These are phyloP conservation scores for Carex kokanica DNA, from an alignment of 176 grass and related monocot genomes.

Conservation along the genomic window DNA sequence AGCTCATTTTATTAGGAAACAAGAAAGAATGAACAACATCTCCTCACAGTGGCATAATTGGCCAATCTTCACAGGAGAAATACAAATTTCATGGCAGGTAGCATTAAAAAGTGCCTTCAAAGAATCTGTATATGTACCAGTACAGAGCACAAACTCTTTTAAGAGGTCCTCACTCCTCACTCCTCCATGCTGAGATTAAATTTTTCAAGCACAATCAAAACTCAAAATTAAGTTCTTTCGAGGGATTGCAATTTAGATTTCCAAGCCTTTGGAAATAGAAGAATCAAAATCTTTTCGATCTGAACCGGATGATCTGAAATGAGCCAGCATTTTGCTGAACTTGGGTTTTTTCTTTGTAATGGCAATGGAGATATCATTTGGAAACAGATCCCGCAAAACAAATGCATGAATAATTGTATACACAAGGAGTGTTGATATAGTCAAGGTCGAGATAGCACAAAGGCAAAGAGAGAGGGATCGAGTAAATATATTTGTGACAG, in stretches of 20 bases:
- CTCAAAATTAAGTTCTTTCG: neutral
- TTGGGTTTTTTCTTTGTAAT: slow-evolving; percentile 64
- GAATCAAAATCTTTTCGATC: slow-evolving; percentile 57
- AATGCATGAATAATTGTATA: slow-evolving; percentile 81
- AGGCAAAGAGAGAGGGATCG: slow-evolving; percentile 54
- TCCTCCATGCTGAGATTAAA: neutral
- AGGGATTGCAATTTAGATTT: neutral
- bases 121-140: neutral
- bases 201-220: neutral
- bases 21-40: slow-evolving; percentile 1
- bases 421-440: slow-evolving; percentile 61
- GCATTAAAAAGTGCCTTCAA: neutral
- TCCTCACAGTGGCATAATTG: slow-evolving; percentile 15
- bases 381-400: slow-evolving; percentile 79
- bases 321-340: slow-evolving; percentile 69
- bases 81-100: neutral
- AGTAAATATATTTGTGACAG: slow-evolving; percentile 66
- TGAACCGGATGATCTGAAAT: slow-evolving; percentile 64
- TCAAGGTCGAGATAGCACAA: slow-evolving; percentile 67
- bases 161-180: neutral
- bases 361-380: slow-evolving; percentile 94
- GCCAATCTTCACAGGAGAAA: slow-evolving; percentile 26
- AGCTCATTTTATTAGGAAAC: neutral
- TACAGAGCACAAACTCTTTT: neutral
- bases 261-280: slow-evolving; percentile 38